phyloP scores from a whole-genome alignment of 2,329 filamentous ascomycete species.

The Lachnellula hyalina region DNA sequence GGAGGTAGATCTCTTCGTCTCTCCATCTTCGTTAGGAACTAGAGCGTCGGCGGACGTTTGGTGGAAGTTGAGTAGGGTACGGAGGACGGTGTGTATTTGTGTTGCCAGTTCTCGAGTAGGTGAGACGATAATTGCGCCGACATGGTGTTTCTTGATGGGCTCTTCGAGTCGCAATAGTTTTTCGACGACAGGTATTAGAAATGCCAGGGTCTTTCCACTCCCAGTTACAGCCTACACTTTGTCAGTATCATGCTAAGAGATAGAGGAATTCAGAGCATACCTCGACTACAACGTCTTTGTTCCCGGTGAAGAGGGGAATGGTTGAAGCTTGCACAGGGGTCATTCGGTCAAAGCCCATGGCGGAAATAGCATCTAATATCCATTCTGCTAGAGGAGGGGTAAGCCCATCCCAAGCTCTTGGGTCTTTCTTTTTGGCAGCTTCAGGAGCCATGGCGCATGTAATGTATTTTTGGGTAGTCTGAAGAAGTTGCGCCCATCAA shows the following conservation, averaged over 20 bases:
- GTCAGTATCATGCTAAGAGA: conserved; percentile 7
- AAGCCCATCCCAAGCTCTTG: conserved; percentile 61
- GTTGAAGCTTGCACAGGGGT: conserved; percentile 94
- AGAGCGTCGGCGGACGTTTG: conserved; percentile 66
- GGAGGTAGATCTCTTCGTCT: conserved; percentile 43
- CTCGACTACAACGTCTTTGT: conserved; percentile 91
- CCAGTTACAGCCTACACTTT: conserved; percentile 70
- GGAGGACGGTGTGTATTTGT: conserved; percentile 80
- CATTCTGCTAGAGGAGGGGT: conserved; percentile 71
- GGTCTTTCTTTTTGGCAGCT: conserved; percentile 38
- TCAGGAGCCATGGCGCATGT: conserved; percentile 20
- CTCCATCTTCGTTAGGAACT: conserved; percentile 47
- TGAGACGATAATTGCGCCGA: conserved; percentile 86
- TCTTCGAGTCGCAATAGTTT: conserved; percentile 75
- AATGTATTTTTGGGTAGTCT: background rate
- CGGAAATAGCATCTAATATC: conserved; percentile 76
- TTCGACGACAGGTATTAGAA: conserved; percentile 77
- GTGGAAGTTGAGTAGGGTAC: conserved; percentile 77
- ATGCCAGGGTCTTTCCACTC: conserved; percentile 84
- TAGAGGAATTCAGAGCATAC: conserved; percentile 32
- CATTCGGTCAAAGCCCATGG: conserved; percentile 82
- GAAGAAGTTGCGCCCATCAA: background rate
- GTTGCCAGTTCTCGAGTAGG: conserved; percentile 88
- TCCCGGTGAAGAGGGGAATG: conserved; percentile 79
- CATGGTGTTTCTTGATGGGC: conserved; percentile 81